phyloP scores from a whole-genome alignment of 176 grass and related monocot species.

The Avena atlantica region DNA sequence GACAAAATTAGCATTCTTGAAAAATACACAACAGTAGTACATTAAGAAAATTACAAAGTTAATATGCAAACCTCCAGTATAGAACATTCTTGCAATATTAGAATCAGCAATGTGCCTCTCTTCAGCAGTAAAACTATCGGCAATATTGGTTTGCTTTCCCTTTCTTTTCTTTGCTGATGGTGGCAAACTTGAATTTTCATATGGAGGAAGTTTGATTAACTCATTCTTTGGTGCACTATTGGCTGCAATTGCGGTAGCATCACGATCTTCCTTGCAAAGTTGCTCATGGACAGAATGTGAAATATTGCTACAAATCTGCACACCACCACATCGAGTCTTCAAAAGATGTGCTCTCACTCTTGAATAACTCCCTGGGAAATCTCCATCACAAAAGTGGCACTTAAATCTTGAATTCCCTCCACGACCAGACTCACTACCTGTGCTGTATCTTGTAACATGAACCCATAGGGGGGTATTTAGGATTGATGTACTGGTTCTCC shows the following conservation, averaged over 20 bases:
- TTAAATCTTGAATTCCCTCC: neutral
- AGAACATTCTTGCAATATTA: neutral
- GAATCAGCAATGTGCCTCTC: neutral
- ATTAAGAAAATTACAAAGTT: neutral
- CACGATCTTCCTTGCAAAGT: neutral
- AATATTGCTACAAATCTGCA: neutral
- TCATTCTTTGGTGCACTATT: neutral
- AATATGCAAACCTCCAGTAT: neutral
- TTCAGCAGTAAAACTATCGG: neutral
- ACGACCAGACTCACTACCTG: neutral
- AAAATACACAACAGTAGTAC: neutral
- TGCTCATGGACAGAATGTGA: neutral
- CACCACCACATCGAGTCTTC: neutral
- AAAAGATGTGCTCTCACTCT: neutral
- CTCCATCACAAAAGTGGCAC: no score
- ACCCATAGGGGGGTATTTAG: neutral
- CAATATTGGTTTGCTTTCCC: neutral
- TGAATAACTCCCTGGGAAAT: neutral
- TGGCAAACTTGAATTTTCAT: neutral
- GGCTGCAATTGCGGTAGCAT: neutral
- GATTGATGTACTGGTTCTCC: neutral
- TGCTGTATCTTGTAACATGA: neutral
- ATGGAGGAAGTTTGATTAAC: neutral
- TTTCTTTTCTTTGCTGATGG: neutral
- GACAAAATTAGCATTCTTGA: neutral